Percentiles rank a stretch among this genome's conserved stretches.
phyloP scores from a whole-genome alignment of 495 filamentous ascomycete genomes.

The Penicillium nucicola region DNA sequence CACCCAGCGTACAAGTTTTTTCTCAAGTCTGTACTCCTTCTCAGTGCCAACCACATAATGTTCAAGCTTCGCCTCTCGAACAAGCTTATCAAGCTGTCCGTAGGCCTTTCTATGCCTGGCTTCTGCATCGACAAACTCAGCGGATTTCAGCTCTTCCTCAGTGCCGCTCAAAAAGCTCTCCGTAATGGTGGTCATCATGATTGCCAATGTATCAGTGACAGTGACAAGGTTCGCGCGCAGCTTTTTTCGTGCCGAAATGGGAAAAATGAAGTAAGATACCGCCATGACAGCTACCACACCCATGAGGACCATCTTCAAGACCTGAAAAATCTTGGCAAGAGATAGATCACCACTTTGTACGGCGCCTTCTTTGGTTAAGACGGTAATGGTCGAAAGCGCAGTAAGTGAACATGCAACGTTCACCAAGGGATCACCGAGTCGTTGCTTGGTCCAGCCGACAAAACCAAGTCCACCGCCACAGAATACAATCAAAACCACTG shows the following conservation, averaged over 20 bases:
- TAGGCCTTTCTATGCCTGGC: slow-evolving; percentile 67
- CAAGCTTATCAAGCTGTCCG: slow-evolving; percentile 69
- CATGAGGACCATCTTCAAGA: slow-evolving; percentile 88
- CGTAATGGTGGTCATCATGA: slow-evolving; percentile 80
- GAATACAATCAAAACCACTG: slow-evolving; percentile 79
- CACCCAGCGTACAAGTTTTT: slow-evolving; percentile 76
- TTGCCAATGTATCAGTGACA: slow-evolving; percentile 71
- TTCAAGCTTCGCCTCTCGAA: slow-evolving; percentile 86
- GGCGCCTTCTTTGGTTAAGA: slow-evolving; percentile 88
- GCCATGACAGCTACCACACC: slow-evolving; percentile 69
- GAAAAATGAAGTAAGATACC: slow-evolving; percentile 78
- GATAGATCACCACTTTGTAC: slow-evolving; percentile 78
- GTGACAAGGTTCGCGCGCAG: slow-evolving; percentile 73
- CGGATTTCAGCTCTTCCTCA: slow-evolving; percentile 67
- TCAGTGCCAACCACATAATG: slow-evolving; percentile 84
- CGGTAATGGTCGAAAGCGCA: slow-evolving; percentile 86
- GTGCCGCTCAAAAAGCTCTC: slow-evolving; percentile 81
- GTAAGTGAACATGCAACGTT: slow-evolving; percentile 88
- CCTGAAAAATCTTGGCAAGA: slow-evolving; percentile 78
- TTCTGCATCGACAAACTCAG: slow-evolving; percentile 63
- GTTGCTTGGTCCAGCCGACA: slow-evolving; percentile 91
- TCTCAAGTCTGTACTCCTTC: slow-evolving; percentile 74
- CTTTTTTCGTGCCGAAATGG: slow-evolving; percentile 73
- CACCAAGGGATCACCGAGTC: slow-evolving; percentile 77
- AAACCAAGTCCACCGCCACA: slow-evolving; percentile 87